Evolutionary conservation across 2,329 filamentous ascomycete species (phyloP).

Genomic region (Bertia moriformis): DNA sequence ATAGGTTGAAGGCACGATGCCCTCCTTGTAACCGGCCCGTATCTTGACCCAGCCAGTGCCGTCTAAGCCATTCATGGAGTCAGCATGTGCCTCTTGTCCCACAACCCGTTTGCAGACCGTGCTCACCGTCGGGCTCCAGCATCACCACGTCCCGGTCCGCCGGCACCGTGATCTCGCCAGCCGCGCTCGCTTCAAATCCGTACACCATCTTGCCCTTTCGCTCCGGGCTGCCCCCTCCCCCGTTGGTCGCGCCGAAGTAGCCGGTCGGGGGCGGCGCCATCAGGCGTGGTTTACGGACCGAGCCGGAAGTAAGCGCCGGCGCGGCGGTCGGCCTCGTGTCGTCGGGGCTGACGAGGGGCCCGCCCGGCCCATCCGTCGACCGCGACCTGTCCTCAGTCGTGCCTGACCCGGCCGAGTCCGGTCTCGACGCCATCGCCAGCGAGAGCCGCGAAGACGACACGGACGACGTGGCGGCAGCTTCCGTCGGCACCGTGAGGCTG

Average conservation of each 20-base stretch:
- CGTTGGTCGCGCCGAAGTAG: constrained; percentile 57
- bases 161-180: constrained; percentile 66
- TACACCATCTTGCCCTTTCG: constrained; percentile 83
- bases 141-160: constrained; percentile 69
- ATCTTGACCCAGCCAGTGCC: constrained; percentile 86
- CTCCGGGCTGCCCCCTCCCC: constrained; percentile 24
- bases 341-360: constrained; percentile 34
- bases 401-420: constrained; percentile 31
- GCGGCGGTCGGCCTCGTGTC: constrained; percentile 16
- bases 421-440: too few relatives aligned
- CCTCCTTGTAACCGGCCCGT: constrained; percentile 59
- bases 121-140: constrained; percentile 73
- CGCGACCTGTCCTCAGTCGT: constrained; percentile 31
- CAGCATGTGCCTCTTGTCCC: neutral
- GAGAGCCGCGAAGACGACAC: neutral
- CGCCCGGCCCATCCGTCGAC: constrained; percentile 28
- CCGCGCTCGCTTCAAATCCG: constrained; percentile 63
- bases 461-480: too few relatives aligned
- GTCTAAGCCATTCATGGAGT: constrained; percentile 33
- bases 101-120: constrained; percentile 17
- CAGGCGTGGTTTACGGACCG: constrained; percentile 51
- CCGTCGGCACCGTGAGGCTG: too few relatives aligned
- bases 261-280: constrained; percentile 75
- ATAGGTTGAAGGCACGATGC: constrained; percentile 77
- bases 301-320: constrained; percentile 6